Evolutionary conservation across 179 eudicot genomes (phyloP), one percentile per base, ranked within the genome.

Genomic region (Gypsophila paniculata): DNA sequence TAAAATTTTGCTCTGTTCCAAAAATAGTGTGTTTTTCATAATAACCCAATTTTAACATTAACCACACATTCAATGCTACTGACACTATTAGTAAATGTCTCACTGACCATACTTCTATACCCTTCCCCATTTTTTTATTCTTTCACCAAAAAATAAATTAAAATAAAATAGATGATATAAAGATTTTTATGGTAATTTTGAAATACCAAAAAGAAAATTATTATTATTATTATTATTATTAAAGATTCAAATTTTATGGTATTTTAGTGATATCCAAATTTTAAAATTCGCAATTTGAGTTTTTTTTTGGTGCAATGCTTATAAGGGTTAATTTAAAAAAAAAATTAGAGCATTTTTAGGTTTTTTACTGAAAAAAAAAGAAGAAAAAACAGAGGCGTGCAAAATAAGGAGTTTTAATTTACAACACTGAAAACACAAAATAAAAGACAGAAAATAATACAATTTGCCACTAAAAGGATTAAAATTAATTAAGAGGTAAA

Each of bases 31-130:
- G 78, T 36, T 77, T 79, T 49, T 85, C 81, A 68, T 79, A 80
- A 72, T 80, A 82, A 7, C 61, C 69, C 57, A 88, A 65, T 74
- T 77, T 87, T 60, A 80, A 26, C 53, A 86, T 72, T 73, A 88
- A 67, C 62, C 86, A 83, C 61, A 86, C 86, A 72, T 88, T 88
- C 73, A 88, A 72, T 0, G 87, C 90, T 60, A 86, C 69, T 54
- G 93, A 88, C 73, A 88, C n/a, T 59, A 85, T 36, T 76, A 88
- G 74, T 60, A 85, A 65, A 75, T 86, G 88, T 72, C 78, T 74
- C 46, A 74, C 55, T 19, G 75, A 75, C 80, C 78, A 74, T 59
- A 72, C 78, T 21, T 79, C 76, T 4, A 82, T 58, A 61, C 78
- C 69, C 69, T 82, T 82, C 53, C 78, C 82, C 85, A 82, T 82